Base-by-base conservation (phyloP, 768 basidiomycete genomes). In the Phaeotremella skinneri region DNA sequence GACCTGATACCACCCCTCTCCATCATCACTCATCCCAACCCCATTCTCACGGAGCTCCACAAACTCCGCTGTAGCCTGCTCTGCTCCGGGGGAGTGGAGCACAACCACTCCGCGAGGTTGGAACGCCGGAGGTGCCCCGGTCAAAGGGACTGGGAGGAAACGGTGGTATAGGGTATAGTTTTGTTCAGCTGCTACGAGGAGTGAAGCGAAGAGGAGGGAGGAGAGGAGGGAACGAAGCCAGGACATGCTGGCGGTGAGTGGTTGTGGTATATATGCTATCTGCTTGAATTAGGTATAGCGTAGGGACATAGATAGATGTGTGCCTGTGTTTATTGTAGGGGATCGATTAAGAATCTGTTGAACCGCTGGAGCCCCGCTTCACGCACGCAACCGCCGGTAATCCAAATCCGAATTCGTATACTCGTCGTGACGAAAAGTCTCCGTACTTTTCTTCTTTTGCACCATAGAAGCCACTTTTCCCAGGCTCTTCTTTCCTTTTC, bases 1-100 rank as follows among this genome's bases (percentile, higher is more conserved):
- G n/a, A 69, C 47, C 52, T 69, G 68, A 60, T 69, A 69, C 68
- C 68, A 69, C 11, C 63, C 63, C 27, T 58, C 57, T 26, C 53
- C 62, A 50, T 58, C 49, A 30, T 58, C 61, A 16, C 17, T 29
- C 20, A 34, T 14, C 4, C 29, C 47, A 3, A 16, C 14, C 21
- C 55, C 45, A 27, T 27, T 26, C 3, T n/a, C 41, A 11, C 43
- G 3, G 21, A 13, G 17, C 26, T 21, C 4, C 5, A 25, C 43
- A 5, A n/a, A 42, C n/a, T 25, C 53, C 5, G 25, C 49, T 13
- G 56, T 13, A 9, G 14, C 5, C 25, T 4, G 47, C 5, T 23
- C 31, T n/a, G 29, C 21, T 32, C 52, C 23, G 14, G n/a, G 16
- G 25, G 20, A 17, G 30, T 23, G 14, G 26, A 21, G 16, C 34